phyloP scores from a whole-genome alignment of 257 asterid genomes.

The Solanum gracilifrons region DNA sequence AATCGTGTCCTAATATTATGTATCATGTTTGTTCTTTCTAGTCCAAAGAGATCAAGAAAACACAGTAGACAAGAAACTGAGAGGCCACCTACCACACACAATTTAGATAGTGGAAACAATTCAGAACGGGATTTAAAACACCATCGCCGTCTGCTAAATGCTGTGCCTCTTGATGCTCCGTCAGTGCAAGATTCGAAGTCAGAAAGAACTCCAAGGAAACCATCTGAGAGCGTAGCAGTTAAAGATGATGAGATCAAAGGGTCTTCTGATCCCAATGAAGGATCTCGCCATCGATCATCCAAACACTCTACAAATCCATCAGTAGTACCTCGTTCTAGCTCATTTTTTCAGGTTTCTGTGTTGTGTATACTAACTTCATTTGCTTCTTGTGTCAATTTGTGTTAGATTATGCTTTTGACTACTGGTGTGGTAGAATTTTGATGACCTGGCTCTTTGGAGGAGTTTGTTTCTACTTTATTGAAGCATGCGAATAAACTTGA shows the following conservation, averaged over 20 bases:
- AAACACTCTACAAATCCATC: constrained; percentile 32
- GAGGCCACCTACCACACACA: constrained; percentile 15
- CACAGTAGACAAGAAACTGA: constrained; percentile 63
- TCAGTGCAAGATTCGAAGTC: constrained; percentile 23
- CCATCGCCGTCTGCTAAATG: constrained; percentile 40
- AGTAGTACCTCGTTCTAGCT: constrained; percentile 35
- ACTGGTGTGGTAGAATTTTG: not conserved
- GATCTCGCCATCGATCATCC: not conserved
- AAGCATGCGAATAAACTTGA: not conserved
- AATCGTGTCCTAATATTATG: not conserved
- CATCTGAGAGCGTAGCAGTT: not conserved
- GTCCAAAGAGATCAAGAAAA: constrained; percentile 85
- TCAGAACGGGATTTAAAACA: constrained; percentile 33
- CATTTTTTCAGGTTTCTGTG: constrained; percentile 52
- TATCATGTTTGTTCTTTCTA: constrained; percentile 10
- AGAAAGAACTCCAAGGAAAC: constrained; percentile 10
- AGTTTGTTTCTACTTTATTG: not conserved
- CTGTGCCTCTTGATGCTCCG: constrained; percentile 42
- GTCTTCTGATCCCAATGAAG: not conserved
- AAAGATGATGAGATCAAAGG: not conserved
- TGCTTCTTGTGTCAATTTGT: not conserved
- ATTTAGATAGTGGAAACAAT: constrained; percentile 25
- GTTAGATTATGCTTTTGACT: not conserved
- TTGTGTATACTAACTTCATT: not conserved
- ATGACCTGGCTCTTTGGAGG: not conserved